Base-by-base conservation (phyloP, 2,329 filamentous ascomycete genomes). In the Colletotrichum incanum region DNA sequence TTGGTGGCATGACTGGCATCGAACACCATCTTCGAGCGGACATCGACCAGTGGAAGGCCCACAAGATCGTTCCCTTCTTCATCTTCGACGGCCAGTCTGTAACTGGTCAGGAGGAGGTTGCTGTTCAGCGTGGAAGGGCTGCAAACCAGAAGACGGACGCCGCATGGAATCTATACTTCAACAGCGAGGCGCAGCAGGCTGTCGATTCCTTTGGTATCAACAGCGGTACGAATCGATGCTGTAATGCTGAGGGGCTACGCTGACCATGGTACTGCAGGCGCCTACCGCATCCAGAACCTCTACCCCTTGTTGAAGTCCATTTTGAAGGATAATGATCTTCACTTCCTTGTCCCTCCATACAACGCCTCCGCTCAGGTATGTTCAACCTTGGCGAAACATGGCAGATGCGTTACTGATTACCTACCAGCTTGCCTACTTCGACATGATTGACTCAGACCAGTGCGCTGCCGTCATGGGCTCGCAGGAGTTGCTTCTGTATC, bases 1-100 rank as follows among this genome's bases (percentile, higher is more conserved):
- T 98, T 59, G 96, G 96, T 61, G 96, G 96, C 70, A 89, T 96
- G 73, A 96, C 96, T 72, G 93, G 93, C 65, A 88, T 98, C 79
- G 90, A 90, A 81, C 86, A 85, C 75, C 92, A 93, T 78, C 92
- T 99, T 74, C 90, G 94, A 79, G 88, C 89, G 62, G 94, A 97
- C 76, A 86, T 99, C 39, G 88, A 93, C 72, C 86, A 86, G 71
- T 94, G 96, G 87, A 89, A 90, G 73, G 87, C 88, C 56, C 85
- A 92, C 77, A 89, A 90, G 26, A 92, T 97, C 64, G 90, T 86
- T n/a, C 94, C 94, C 2, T 85, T 97, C 74, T 98, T 99, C 81
- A 88, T 99, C 63, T 99, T 99, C 82, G 94, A 96, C 80, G 96
- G 96, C 45, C 90, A 98, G 77, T 91, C 94, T 49, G 89, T 95